These are phyloP conservation scores for Lycium barbarum DNA, from an alignment of 257 asterid species.

Conservation along the genomic window DNA sequence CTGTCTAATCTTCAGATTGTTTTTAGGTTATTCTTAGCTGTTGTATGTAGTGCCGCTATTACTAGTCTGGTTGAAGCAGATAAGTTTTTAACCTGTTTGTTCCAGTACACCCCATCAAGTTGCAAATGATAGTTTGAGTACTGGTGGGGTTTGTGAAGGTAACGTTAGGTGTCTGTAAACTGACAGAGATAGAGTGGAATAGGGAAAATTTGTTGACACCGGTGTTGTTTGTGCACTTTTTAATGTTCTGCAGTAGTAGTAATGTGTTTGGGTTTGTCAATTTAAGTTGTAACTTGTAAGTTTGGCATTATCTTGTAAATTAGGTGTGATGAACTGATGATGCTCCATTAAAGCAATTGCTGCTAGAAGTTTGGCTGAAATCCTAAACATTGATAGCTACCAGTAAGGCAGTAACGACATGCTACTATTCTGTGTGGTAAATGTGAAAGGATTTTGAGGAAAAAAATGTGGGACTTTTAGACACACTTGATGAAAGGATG, in stretches of 20 bases:
- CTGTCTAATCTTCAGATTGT: conserved; percentile 21
- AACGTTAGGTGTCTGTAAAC: conserved; percentile 16
- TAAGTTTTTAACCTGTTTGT: conserved; percentile 26
- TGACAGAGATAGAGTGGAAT: conserved; percentile 16
- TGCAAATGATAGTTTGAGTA: conserved; percentile 16
- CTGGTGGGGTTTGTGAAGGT: conserved; percentile 28
- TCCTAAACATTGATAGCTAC: not conserved
- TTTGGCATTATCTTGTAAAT: not conserved
- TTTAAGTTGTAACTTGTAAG: not conserved
- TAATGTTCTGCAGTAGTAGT: not conserved
- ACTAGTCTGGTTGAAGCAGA: conserved; percentile 23
- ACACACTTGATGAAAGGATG: not conserved
- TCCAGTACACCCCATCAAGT: conserved; percentile 17
- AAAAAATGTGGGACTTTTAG: no score
- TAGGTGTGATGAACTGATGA: not conserved
- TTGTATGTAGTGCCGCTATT: conserved; percentile 24
- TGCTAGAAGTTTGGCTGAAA: not conserved
- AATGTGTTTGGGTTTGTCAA: conserved; percentile 19
- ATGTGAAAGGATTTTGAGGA: not conserved
- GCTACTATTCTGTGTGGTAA: no score
- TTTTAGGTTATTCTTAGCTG: not conserved
- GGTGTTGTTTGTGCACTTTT: not conserved
- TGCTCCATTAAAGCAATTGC: not conserved
- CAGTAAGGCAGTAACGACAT: not conserved
- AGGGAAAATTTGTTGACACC: not conserved